These are phyloP conservation scores for Diplocarpon mali DNA, from an alignment of 2,329 filamentous ascomycete genomes.

Conservation along the genomic window DNA sequence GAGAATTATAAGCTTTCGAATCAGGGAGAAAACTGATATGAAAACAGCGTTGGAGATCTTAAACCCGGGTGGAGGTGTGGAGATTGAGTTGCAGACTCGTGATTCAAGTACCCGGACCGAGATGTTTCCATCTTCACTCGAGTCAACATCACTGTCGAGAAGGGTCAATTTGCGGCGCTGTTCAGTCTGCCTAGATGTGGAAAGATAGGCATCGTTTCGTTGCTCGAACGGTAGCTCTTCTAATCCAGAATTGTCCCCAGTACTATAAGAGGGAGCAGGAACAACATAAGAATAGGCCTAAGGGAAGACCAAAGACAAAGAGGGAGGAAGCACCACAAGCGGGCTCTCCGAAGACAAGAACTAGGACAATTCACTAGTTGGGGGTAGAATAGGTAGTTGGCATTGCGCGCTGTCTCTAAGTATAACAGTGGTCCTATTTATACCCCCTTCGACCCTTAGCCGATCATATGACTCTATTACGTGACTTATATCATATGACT, in stretches of 20 bases:
- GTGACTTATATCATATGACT: too few relatives aligned
- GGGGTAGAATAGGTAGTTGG: too few relatives aligned
- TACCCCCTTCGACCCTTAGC: too few relatives aligned
- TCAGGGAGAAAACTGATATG: neutral
- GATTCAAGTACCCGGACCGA: conserved; percentile 51
- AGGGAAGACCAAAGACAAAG: too few relatives aligned
- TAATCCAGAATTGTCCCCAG: neutral
- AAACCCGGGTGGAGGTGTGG: conserved; percentile 34
- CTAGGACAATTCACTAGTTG: too few relatives aligned
- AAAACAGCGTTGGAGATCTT: conserved; percentile 12
- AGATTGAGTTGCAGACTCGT: conserved; percentile 45
- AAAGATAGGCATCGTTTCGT: conserved; percentile 59
- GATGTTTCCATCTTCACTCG: conserved; percentile 46
- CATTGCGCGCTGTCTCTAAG: too few relatives aligned
- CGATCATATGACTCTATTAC: too few relatives aligned
- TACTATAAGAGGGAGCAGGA: too few relatives aligned
- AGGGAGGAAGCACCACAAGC: too few relatives aligned
- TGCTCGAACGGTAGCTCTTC: conserved; percentile 40
- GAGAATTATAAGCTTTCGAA: conserved; percentile 38
- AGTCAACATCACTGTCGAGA: conserved; percentile 47
- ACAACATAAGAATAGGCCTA: too few relatives aligned
- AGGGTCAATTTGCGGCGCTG: conserved; percentile 59
- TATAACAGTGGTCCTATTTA: too few relatives aligned
- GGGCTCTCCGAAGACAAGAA: too few relatives aligned
- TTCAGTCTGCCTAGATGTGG: conserved; percentile 57